These are phyloP conservation scores for Metarhizium rileyi DNA, from an alignment of 2,329 filamentous ascomycete species.

Conservation along the genomic window DNA sequence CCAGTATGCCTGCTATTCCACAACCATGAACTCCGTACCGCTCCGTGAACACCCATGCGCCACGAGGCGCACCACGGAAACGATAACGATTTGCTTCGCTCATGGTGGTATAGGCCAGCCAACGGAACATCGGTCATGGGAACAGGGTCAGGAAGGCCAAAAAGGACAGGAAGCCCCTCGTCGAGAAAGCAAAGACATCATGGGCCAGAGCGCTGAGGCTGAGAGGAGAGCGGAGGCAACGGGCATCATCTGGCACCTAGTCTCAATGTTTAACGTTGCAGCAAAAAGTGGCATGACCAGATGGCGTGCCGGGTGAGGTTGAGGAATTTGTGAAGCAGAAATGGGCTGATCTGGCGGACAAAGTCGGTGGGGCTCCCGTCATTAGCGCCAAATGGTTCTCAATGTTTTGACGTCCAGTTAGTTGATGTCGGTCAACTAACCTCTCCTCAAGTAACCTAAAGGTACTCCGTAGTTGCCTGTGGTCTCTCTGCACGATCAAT, in stretches of 20 bases:
- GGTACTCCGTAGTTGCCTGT: no score
- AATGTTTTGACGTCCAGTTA: background rate
- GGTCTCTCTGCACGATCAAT: no score
- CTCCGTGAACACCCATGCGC: no score
- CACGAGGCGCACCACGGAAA: no score
- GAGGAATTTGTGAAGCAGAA: conserved; percentile 24
- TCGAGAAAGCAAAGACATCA: background rate
- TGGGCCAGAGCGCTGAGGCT: conserved; percentile 1
- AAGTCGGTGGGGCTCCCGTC: conserved; percentile 6
- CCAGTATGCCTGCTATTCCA: no score
- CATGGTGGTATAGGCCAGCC: background rate
- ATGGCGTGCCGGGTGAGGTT: conserved; percentile 17
- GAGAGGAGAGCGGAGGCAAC: conserved; percentile 2
- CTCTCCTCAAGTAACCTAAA: no score
- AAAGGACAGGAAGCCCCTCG: background rate
- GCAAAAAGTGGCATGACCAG: conserved; percentile 27
- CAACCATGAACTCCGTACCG: no score
- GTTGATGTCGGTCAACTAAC: no score
- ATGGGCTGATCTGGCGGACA: conserved; percentile 24
- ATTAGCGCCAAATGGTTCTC: background rate
- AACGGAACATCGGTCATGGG: background rate
- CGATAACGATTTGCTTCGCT: no score
- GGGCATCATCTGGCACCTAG: conserved; percentile 2
- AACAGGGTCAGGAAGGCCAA: background rate
- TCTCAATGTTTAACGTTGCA: conserved; percentile 1